Evolutionary conservation across 1,284 basidiomycete species (phyloP).

Genomic region (Bjerkandera adusta): DNA sequence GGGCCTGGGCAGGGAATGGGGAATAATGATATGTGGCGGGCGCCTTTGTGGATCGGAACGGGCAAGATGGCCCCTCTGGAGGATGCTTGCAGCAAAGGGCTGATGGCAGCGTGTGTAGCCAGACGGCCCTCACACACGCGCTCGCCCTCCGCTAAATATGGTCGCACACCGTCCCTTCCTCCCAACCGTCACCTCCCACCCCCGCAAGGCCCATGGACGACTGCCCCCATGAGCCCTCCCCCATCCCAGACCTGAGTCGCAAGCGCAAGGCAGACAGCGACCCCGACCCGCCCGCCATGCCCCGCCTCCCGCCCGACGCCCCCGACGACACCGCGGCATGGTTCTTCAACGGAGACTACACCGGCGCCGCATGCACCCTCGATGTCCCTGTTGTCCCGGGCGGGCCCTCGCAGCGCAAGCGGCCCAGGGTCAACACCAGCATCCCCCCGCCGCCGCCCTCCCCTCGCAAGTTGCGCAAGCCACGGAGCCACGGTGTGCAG

Average conservation of each 20-base stretch:
- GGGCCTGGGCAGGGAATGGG: too few relatives aligned
- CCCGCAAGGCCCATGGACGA: constrained; percentile 46
- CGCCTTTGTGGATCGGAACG: constrained; percentile 1
- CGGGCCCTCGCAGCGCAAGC: constrained; percentile 33
- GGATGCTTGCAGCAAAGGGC: constrained; percentile 9
- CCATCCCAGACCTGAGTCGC: constrained; percentile 39
- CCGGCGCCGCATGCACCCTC: constrained; percentile 9
- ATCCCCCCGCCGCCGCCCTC: constrained; percentile 25
- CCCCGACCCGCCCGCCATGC: constrained; percentile 37
- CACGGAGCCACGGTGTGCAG: constrained; percentile 19
- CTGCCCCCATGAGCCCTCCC: constrained; percentile 42
- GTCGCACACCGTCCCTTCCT: constrained; percentile 31
- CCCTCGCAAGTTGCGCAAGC: constrained; percentile 23
- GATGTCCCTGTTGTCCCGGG: constrained; percentile 21
- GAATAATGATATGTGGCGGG: background rate
- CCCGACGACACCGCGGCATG: constrained; percentile 25
- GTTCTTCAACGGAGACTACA: constrained; percentile 22
- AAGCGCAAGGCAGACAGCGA: constrained; percentile 58
- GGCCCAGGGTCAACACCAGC: constrained; percentile 36
- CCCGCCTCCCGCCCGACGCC: constrained; percentile 35
- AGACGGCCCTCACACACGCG: constrained; percentile 32
- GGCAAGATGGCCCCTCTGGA: constrained; percentile 6
- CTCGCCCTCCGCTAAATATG: constrained; percentile 33
- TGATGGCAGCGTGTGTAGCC: constrained; percentile 29
- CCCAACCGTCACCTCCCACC: constrained; percentile 28